Conservation (phyloP, 352 stramenopile species). For the Blastocystis sp. region DNA sequence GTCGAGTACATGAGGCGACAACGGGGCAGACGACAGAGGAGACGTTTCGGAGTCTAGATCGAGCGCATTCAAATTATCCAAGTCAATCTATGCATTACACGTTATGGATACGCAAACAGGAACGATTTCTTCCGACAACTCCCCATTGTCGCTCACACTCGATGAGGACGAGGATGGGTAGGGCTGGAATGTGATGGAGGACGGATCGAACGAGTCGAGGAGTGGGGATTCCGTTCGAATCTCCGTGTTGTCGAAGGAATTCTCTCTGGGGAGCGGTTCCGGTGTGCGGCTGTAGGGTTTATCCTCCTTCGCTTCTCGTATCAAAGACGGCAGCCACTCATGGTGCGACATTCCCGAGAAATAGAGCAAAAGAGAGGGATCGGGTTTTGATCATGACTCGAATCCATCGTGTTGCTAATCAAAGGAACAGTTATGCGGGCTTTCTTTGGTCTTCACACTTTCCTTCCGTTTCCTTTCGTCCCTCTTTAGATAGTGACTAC, state of each 20-base stretch:
- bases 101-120: not conserved
- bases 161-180: slow-evolving; percentile 51
- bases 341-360: not conserved
- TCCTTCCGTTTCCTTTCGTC: no score
- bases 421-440: not conserved
- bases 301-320: not conserved
- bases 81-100: slow-evolving; percentile 36
- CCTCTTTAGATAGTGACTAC: no score
- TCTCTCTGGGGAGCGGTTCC: not conserved
- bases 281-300: not conserved
- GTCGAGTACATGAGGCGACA: slow-evolving; percentile 28
- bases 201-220: not conserved
- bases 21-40: not conserved
- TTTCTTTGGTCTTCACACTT: no score
- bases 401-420: not conserved
- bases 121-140: slow-evolving; percentile 51
- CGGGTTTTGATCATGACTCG: not conserved
- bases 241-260: not conserved
- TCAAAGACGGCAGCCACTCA: not conserved
- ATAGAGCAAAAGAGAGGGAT: not conserved
- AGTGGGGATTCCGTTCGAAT: not conserved
- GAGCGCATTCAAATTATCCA: slow-evolving; percentile 49
- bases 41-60: slow-evolving; percentile 48
- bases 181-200: slow-evolving; percentile 30
- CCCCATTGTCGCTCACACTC: slow-evolving; percentile 49